Evolutionary conservation across 768 basidiomycete genomes (phyloP).

Genomic region (Porpolomopsis calyptriformis): DNA sequence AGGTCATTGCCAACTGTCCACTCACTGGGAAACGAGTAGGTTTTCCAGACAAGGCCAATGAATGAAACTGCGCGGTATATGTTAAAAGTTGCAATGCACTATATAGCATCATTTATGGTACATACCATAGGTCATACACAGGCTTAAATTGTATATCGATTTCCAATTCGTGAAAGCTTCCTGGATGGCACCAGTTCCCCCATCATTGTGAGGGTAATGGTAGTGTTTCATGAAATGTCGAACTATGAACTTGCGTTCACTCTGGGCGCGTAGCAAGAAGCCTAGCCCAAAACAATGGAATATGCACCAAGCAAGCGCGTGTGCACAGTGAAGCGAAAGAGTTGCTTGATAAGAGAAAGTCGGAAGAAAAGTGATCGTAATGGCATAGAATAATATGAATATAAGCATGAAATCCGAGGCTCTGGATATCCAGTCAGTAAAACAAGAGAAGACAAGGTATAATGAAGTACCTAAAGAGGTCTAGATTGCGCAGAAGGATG

Average conservation of each 20-base stretch:
- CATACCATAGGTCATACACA: slow-evolving; percentile 90
- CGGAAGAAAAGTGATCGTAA: slow-evolving; percentile 51
- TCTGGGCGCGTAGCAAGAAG: slow-evolving; percentile 72
- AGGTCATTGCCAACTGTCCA: slow-evolving; percentile 87
- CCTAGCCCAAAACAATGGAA: slow-evolving; percentile 88
- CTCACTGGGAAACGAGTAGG: slow-evolving; percentile 68
- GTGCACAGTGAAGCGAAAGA: slow-evolving; percentile 64
- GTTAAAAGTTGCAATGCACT: neutral
- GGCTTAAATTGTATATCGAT: slow-evolving; percentile 77
- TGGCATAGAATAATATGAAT: slow-evolving; percentile 60
- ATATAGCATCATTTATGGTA: slow-evolving; percentile 8
- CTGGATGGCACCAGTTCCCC: slow-evolving; percentile 65
- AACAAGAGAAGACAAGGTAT: slow-evolving; percentile 5
- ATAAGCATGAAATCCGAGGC: slow-evolving; percentile 77
- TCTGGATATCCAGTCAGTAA: slow-evolving; percentile 31
- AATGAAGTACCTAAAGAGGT: slow-evolving; percentile 63
- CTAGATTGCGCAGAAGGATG: slow-evolving; percentile 70
- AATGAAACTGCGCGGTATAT: slow-evolving; percentile 55
- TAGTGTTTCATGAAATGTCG: slow-evolving; percentile 93
- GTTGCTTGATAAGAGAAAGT: slow-evolving; percentile 34
- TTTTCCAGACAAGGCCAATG: slow-evolving; percentile 78
- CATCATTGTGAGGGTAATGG: slow-evolving; percentile 66
- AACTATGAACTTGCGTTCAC: slow-evolving; percentile 79
- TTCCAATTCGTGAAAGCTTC: slow-evolving; percentile 98
- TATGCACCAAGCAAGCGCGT: slow-evolving; percentile 77